Percentiles rank a stretch among this genome's conserved stretches.
phyloP scores from a whole-genome alignment of 805 yeast genomes.

The Starmera dryadoides region DNA sequence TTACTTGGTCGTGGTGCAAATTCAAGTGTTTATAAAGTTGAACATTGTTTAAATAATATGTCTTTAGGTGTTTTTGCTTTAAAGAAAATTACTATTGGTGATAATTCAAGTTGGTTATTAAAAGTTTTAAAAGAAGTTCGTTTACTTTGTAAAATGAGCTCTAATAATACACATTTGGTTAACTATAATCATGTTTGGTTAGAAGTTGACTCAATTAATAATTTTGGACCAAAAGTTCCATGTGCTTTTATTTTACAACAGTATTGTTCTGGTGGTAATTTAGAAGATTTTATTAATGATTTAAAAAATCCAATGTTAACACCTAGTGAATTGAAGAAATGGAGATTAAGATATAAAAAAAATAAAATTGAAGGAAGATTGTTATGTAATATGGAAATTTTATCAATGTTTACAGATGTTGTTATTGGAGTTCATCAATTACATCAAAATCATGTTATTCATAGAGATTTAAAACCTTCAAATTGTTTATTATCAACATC shows the following conservation, averaged over 20 bases:
- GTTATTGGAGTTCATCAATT: slow-evolving; percentile 64
- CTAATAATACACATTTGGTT: slow-evolving; percentile 55
- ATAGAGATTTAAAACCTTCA: slow-evolving; percentile 84
- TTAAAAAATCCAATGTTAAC: slow-evolving; percentile 28
- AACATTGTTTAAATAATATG: slow-evolving; percentile 66
- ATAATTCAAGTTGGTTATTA: slow-evolving; percentile 59
- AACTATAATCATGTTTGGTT: slow-evolving; percentile 91
- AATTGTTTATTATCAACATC: slow-evolving; percentile 55
- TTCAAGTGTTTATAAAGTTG: slow-evolving; percentile 80
- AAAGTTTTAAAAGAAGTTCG: slow-evolving; percentile 74
- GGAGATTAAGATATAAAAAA: slow-evolving; percentile 13
- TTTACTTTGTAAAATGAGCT: slow-evolving; percentile 45
- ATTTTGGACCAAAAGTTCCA: slow-evolving; percentile 52
- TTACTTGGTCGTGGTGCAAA: slow-evolving; percentile 77
- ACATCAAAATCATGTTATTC: slow-evolving; percentile 72
- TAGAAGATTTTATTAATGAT: slow-evolving; percentile 55
- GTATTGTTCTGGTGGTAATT: slow-evolving; percentile 82
- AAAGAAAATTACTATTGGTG: slow-evolving; percentile 79
- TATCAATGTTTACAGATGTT: slow-evolving; percentile 60
- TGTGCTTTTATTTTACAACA: slow-evolving; percentile 80
- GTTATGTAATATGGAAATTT: slow-evolving; percentile 53
- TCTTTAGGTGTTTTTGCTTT: slow-evolving; percentile 77
- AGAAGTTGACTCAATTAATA: slow-evolving; percentile 50
- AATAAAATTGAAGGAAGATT: slow-evolving; percentile 19
- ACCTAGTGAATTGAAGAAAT: slow-evolving; percentile 30